A percentile compares a stretch with the other conserved stretches of the same genome.
These are phyloP conservation scores for Citrus sp. DNA, from an alignment of 345 rosid genomes.

Conservation along the genomic window DNA sequence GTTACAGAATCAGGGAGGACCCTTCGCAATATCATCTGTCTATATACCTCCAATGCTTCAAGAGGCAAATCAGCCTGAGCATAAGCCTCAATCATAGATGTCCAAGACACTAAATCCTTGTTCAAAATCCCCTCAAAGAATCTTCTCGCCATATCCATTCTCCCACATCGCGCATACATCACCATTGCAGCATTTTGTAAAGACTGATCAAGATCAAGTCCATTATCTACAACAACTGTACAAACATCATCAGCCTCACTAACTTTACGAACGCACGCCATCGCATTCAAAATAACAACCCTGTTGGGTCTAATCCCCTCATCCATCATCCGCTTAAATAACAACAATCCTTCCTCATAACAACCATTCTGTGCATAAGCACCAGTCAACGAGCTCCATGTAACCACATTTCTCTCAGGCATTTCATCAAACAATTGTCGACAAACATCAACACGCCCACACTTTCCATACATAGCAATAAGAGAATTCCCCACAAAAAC, in stretches of 20 bases:
- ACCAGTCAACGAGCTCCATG: constrained; percentile 35
- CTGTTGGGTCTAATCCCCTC: constrained; percentile 21
- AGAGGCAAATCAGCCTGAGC: constrained; percentile 23
- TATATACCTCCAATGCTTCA: constrained; percentile 24
- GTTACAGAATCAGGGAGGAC: constrained; percentile 28
- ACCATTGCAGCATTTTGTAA: constrained; percentile 22
- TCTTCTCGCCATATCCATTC: constrained; percentile 21
- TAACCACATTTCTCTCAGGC: constrained; percentile 30
- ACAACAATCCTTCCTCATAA: constrained; percentile 20
- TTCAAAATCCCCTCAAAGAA: constrained; percentile 21
- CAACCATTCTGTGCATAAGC: constrained; percentile 16
- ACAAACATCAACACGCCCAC: constrained; percentile 11
- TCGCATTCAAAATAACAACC: constrained; percentile 27
- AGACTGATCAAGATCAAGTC: constrained; percentile 22
- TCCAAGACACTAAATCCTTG: constrained; percentile 32
- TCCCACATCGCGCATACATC: constrained; percentile 28
- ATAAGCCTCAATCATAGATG: constrained; percentile 34
- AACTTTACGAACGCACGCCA: constrained; percentile 22
- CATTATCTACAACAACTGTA: constrained; percentile 18
- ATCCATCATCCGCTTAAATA: constrained; percentile 31
- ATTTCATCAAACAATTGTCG: constrained; percentile 28
- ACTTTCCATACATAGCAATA: constrained; percentile 40
- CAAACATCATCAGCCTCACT: constrained; percentile 21
- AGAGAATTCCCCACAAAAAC: constrained; percentile 38
- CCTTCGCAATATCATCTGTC: constrained; percentile 10